A percentile compares a stretch with the other conserved stretches of the same genome.
These are phyloP conservation scores for Plasmopara viticola DNA, from an alignment of 352 stramenopile species.

Conservation along the genomic window DNA sequence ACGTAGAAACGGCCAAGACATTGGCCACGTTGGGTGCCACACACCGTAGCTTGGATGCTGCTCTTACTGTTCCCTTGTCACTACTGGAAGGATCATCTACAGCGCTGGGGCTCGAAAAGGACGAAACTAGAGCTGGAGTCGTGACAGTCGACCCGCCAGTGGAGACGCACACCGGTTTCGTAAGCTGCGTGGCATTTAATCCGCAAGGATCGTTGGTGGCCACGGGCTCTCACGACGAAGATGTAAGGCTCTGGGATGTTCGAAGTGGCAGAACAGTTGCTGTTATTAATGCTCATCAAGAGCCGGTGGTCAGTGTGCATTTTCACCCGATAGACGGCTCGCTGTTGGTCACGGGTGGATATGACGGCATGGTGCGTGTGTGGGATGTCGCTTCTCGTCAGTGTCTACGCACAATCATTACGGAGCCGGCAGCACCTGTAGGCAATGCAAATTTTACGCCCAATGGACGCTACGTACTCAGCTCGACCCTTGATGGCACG, in stretches of 20 bases:
- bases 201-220: conserved; percentile 89
- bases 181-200: conserved; percentile 95
- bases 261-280: conserved; percentile 84
- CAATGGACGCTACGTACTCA: conserved; percentile 92
- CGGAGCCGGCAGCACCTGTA: conserved; percentile 46
- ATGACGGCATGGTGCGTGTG: conserved; percentile 83
- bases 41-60: conserved; percentile 26
- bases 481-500: conserved; percentile 86
- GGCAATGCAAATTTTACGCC: conserved; percentile 88
- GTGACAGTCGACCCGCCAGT: conserved; percentile 35
- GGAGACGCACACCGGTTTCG: conserved; percentile 91
- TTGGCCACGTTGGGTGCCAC: conserved; percentile 64
- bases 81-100: conserved; percentile 24
- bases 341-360: conserved; percentile 81
- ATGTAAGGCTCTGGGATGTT: conserved; percentile 94
- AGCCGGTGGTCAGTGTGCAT: conserved; percentile 91
- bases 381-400: conserved; percentile 96
- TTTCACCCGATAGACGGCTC: conserved; percentile 93
- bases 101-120: conserved; percentile 18
- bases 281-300: conserved; percentile 89
- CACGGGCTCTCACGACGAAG: conserved; percentile 91
- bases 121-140: conserved; percentile 17
- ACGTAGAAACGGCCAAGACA: conserved; percentile 82
- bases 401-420: conserved; percentile 92
- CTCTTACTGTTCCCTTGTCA: conserved; percentile 20